Base-by-base conservation (phyloP, 805 yeast genomes). In the Lachancea thermotolerans region DNA sequence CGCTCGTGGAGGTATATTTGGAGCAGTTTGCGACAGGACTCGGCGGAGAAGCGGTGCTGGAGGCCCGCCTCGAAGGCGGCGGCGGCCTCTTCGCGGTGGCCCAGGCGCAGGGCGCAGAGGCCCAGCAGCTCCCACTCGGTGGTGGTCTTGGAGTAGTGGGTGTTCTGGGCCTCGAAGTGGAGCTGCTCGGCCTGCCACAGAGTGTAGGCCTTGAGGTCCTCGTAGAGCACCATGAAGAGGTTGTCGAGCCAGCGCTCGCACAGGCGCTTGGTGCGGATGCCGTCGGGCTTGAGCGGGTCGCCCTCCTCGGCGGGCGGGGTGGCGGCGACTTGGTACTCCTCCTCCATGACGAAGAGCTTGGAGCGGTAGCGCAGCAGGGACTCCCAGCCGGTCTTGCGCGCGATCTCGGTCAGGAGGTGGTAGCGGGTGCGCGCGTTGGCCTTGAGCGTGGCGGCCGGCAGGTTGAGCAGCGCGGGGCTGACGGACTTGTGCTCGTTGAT, bases 71-170 rank as follows among this genome's bases (percentile, higher is more conserved):
- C 74, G 66, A 85, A 90, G 8, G 98, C 96, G 39, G 76, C 76
- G 0, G 90, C 80, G 0, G 97, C 96, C 64, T 89, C 97, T 54
- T 82, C 86, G 51, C 69, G 73, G 62, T 91, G 96, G 50, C 89
- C 88, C 52, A 95, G 72, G 52, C 99, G 77, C 55, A 74, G 77
- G 1, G 98, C 95, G 40, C 89, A 81, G 55, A 79, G 71, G 1
- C 99, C 99, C 50, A 90, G 72, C 31, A 87, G 71, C 66, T 95
- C 96, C 96, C 97, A 90, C 65, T 90, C 97, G 46, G 84, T 68
- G 0, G 96, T 81, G 27, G 82, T 70, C 59, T 86, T 89, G 55
- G 78, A 79, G 62, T 83, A 85, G 36, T 79, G 81, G 62, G 87
- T 73, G 64, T 87, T 86, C 62, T 88, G 95, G 5, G 95, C 87